phyloP scores from a whole-genome alignment of 768 basidiomycete species.

The Auricularia auricula-judae region DNA sequence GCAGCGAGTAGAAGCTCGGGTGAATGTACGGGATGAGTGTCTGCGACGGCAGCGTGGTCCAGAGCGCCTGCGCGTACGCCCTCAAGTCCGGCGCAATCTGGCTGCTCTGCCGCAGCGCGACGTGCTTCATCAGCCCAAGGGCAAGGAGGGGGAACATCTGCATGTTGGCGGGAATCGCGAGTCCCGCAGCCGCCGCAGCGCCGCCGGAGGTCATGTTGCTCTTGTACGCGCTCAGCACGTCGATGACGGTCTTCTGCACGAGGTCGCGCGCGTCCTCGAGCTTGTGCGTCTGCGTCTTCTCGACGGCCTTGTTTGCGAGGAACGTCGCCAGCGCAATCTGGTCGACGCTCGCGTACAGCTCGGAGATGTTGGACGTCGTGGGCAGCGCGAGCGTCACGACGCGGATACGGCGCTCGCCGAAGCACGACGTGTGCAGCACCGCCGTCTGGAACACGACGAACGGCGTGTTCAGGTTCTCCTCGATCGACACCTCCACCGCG shows the following conservation, averaged over 20 bases:
- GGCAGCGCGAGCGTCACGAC: constrained; percentile 83
- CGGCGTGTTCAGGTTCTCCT: constrained; percentile 82
- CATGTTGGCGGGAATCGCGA: constrained; percentile 87
- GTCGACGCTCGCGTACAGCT: constrained; percentile 83
- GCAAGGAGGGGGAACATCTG: constrained; percentile 87
- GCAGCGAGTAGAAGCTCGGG: constrained; percentile 89
- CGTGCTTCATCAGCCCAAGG: constrained; percentile 90
- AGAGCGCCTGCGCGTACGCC: constrained; percentile 85
- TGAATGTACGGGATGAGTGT: constrained; percentile 88
- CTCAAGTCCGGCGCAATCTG: constrained; percentile 96
- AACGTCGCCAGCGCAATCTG: constrained; percentile 78
- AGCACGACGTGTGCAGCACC: constrained; percentile 88
- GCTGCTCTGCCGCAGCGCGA: constrained; percentile 89
- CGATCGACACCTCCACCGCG: constrained; percentile 90
- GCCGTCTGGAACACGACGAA: constrained; percentile 94
- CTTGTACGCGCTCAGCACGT: constrained; percentile 83
- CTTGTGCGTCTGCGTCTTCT: constrained; percentile 73
- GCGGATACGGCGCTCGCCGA: constrained; percentile 84
- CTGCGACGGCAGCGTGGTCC: constrained; percentile 87
- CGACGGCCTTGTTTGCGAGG: constrained; percentile 87
- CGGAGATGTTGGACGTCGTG: constrained; percentile 77
- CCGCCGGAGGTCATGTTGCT: constrained; percentile 92
- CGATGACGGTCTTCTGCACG: constrained; percentile 73
- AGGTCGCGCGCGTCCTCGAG: constrained; percentile 83
- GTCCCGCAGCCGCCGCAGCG: constrained; percentile 85